Conservation (phyloP, 768 basidiomycete species). For the Macrolepiota albuminosa region DNA sequence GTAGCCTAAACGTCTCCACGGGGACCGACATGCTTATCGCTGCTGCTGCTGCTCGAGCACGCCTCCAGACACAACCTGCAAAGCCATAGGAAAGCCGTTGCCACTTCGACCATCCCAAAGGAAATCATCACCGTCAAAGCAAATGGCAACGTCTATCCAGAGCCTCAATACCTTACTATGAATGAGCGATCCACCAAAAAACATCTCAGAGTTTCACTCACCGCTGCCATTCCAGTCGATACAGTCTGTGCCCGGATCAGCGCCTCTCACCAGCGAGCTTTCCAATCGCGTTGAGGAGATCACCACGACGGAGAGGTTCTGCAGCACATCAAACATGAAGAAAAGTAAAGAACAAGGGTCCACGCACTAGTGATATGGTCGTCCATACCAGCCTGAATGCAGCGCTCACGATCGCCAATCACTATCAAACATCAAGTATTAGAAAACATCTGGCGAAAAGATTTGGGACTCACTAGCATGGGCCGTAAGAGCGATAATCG, state of each 20-base stretch:
- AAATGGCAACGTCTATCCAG: neutral
- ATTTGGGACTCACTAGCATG: constrained; percentile 76
- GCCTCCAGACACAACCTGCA: no score
- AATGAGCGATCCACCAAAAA: constrained; percentile 9
- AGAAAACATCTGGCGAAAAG: neutral
- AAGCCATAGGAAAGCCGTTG: neutral
- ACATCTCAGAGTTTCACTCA: constrained; percentile 7
- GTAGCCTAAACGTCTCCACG: constrained; percentile 6
- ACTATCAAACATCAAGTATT: no score
- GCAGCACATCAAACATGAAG: no score
- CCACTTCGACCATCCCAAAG: neutral
- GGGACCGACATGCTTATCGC: no score
- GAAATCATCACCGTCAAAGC: neutral
- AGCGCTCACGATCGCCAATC: no score
- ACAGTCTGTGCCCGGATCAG: neutral
- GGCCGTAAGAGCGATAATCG: constrained; percentile 95
- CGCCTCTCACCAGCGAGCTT: neutral
- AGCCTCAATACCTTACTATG: neutral
- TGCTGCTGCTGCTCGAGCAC: no score
- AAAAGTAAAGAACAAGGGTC: no score
- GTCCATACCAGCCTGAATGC: no score
- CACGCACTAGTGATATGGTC: no score
- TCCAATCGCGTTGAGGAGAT: no score
- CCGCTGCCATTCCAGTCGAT: constrained; percentile 13
- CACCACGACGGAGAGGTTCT: no score